Conservation (phyloP, 208 protist species). For the Leishmania braziliensis region DNA sequence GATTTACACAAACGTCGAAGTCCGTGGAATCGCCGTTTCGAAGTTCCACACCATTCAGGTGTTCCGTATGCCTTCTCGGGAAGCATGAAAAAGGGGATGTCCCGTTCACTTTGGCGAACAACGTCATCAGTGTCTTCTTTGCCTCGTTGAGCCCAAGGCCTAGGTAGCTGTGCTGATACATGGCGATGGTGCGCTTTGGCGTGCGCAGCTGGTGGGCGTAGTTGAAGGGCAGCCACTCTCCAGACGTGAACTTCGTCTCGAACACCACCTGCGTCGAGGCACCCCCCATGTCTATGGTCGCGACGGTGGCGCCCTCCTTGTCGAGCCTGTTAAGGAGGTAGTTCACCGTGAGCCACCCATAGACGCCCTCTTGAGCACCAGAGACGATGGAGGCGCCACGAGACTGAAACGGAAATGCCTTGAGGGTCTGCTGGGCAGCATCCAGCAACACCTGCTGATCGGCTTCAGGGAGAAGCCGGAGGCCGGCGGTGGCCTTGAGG, state of each 20-base stretch:
- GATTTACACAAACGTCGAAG: slow-evolving; percentile 30
- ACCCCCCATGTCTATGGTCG: slow-evolving; percentile 85
- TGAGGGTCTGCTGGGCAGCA: slow-evolving; percentile 25
- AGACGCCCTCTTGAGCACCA: slow-evolving; percentile 75
- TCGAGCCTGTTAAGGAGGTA: slow-evolving; percentile 54
- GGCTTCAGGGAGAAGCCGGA: slow-evolving; percentile 47
- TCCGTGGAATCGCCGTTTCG: slow-evolving; percentile 18
- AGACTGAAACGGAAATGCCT: slow-evolving; percentile 32
- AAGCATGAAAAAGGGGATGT: slow-evolving; percentile 33
- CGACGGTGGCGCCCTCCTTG: slow-evolving; percentile 10
- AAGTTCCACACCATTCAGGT: slow-evolving; percentile 15
- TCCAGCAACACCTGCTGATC: slow-evolving; percentile 36
- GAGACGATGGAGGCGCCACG: slow-evolving; percentile 53
- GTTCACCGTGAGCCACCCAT: slow-evolving; percentile 86
- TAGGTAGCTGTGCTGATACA: slow-evolving; percentile 86
- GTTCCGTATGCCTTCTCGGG: slow-evolving; percentile 16
- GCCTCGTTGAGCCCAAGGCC: slow-evolving; percentile 79
- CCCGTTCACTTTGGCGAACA: slow-evolving; percentile 9
- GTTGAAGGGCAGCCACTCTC: slow-evolving; percentile 47
- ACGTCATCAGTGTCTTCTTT: slow-evolving; percentile 24
- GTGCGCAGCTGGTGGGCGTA: slow-evolving; percentile 38
- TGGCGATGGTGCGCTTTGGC: slow-evolving; percentile 7
- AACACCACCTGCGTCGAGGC: slow-evolving; percentile 84
- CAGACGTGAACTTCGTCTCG: slow-evolving; percentile 24
- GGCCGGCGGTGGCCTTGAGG: slow-evolving; percentile 70